These are phyloP conservation scores for Hypericum perforatum DNA, from an alignment of 345 rosid genomes.

Conservation along the genomic window DNA sequence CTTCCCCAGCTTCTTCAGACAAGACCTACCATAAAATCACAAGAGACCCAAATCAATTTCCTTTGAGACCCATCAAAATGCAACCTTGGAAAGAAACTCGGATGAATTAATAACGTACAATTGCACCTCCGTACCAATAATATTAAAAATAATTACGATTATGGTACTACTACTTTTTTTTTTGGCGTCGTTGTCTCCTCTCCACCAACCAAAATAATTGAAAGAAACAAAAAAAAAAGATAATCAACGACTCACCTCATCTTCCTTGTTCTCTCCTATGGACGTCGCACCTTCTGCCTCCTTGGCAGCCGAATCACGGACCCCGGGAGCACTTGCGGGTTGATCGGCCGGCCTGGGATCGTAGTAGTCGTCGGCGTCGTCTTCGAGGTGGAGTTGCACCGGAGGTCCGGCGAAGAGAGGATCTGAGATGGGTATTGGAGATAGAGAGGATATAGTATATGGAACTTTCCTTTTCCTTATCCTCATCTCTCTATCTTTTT, in stretches of 20 bases:
- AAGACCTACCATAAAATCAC: slow-evolving; percentile 21
- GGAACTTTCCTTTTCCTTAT: slow-evolving; percentile 80
- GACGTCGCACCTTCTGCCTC: no score
- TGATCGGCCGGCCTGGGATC: slow-evolving; percentile 27
- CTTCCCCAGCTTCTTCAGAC: slow-evolving; percentile 9
- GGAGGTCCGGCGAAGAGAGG: slow-evolving; percentile 46
- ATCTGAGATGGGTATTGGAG: slow-evolving; percentile 77
- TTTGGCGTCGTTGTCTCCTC: no score
- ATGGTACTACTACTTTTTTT: no score
- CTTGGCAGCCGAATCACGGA: slow-evolving; percentile 1
- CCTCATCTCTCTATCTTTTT: slow-evolving; percentile 42
- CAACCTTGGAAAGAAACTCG: not conserved
- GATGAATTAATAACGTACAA: not conserved
- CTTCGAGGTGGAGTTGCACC: slow-evolving; percentile 34
- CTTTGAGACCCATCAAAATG: not conserved
- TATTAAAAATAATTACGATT: no score
- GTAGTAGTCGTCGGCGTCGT: not conserved
- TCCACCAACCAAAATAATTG: no score
- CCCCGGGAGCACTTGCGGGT: slow-evolving; percentile 11
- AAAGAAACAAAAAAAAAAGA: no score
- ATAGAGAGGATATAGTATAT: slow-evolving; percentile 63
- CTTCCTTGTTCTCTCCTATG: no score
- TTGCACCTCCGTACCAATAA: no score
- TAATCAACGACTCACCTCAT: no score
- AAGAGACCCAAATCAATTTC: slow-evolving; percentile 34